Evolutionary conservation across 192 early-diverging fungal species (phyloP).

Genomic region (Coemansia sp.): DNA sequence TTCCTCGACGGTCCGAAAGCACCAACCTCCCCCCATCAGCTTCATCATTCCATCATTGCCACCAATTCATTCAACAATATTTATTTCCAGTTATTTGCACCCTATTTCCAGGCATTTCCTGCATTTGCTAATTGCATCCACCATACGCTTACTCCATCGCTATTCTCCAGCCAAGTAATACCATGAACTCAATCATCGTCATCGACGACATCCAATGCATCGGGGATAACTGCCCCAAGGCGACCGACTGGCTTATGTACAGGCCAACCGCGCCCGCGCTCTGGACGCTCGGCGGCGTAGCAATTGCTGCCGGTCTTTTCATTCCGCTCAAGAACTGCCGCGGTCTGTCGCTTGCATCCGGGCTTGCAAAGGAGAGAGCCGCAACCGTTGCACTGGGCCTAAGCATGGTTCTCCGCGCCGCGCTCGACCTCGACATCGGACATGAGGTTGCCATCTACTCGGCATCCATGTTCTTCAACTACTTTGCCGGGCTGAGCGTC

Average conservation of each 20-base stretch:
- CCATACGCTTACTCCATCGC: too few species aligned
- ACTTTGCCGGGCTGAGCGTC: background rate
- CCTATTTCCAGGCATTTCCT: background rate
- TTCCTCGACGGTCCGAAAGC: too few species aligned
- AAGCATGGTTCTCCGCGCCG: constrained; percentile 13
- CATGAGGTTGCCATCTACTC: constrained; percentile 8
- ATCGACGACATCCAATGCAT: constrained; percentile 11
- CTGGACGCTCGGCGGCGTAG: constrained; percentile 18
- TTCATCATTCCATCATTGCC: too few species aligned
- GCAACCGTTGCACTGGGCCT: constrained; percentile 6
- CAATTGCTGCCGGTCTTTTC: background rate
- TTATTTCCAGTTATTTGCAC: too few species aligned
- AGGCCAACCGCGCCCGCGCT: constrained; percentile 20
- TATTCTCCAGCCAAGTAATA: background rate
- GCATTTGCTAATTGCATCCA: background rate
- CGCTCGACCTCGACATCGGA: background rate
- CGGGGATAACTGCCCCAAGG: background rate
- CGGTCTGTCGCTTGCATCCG: background rate
- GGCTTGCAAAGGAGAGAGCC: constrained; percentile 12
- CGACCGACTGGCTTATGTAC: constrained; percentile 23
- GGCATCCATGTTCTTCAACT: constrained; percentile 17
- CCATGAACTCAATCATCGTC: background rate
- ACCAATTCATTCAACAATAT: too few species aligned
- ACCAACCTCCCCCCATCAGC: background rate
- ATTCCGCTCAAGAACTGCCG: background rate